A percentile compares a stretch with the other conserved stretches of the same genome.
These are phyloP conservation scores for Metschnikowia noctiluminum DNA, from an alignment of 805 yeast species.

Conservation along the genomic window DNA sequence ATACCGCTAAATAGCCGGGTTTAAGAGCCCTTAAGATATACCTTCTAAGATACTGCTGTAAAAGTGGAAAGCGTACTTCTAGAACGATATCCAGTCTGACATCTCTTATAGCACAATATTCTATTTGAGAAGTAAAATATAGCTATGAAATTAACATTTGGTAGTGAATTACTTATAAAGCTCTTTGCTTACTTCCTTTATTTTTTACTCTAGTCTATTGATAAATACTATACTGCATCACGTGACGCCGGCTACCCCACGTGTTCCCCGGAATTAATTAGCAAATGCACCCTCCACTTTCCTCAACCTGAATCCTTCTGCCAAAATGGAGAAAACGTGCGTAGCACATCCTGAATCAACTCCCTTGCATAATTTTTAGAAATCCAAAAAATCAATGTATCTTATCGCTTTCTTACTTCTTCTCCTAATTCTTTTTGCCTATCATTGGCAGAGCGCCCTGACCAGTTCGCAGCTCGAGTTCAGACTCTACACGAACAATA, in stretches of 20 bases:
- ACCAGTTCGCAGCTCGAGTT: neutral
- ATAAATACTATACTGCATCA: neutral
- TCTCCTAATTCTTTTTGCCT: neutral
- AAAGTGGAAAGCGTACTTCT: too few relatives aligned
- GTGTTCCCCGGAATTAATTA: neutral
- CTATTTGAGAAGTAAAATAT: too few relatives aligned
- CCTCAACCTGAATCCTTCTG: neutral
- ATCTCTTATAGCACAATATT: too few relatives aligned
- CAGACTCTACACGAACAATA: constrained; percentile 40
- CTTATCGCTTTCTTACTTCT: neutral
- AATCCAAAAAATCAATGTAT: neutral
- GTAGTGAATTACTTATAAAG: too few relatives aligned
- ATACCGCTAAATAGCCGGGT: too few relatives aligned
- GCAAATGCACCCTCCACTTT: neutral
- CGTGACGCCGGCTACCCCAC: neutral
- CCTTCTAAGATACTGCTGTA: too few relatives aligned
- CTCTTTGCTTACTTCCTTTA: too few relatives aligned
- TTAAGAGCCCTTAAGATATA: too few relatives aligned
- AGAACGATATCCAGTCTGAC: too few relatives aligned
- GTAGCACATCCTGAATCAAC: neutral
- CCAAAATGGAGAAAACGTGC: neutral
- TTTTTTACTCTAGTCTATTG: too few relatives aligned
- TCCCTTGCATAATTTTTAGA: neutral
- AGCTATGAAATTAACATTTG: too few relatives aligned
- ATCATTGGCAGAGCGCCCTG: neutral